Conservation (phyloP, 1,284 basidiomycete species). For the Trametes hirsuta region DNA sequence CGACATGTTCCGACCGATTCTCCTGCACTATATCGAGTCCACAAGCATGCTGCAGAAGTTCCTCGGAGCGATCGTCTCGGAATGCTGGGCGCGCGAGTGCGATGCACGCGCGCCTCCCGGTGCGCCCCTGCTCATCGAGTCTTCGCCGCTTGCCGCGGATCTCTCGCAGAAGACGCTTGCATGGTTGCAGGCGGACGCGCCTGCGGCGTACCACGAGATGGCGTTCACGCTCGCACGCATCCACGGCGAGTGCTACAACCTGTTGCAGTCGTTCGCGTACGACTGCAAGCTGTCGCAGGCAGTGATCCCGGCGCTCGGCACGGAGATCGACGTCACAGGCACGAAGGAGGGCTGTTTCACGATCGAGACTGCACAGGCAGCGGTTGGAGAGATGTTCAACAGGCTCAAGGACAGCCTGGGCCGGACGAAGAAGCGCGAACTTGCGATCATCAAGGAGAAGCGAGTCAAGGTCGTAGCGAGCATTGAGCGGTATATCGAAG, state of each 20-base stretch:
- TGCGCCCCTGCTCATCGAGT: conserved; percentile 50
- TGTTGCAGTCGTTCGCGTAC: conserved; percentile 79
- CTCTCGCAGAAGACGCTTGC: conserved; percentile 68
- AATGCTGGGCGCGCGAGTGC: conserved; percentile 89
- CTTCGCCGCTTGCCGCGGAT: conserved; percentile 64
- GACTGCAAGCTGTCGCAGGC: conserved; percentile 87
- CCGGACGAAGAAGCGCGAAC: conserved; percentile 77
- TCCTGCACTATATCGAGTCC: conserved; percentile 83
- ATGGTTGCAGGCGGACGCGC: conserved; percentile 77
- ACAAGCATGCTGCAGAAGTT: conserved; percentile 92
- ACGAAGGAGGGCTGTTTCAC: conserved; percentile 74
- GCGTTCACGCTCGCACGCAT: conserved; percentile 80
- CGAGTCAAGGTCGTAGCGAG: conserved; percentile 72
- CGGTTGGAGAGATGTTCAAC: conserved; percentile 74
- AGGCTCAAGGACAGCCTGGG: conserved; percentile 76
- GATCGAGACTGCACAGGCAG: conserved; percentile 76
- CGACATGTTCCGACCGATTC: conserved; percentile 68
- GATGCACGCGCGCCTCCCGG: conserved; percentile 37
- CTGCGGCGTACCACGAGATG: conserved; percentile 92
- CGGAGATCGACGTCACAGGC: conserved; percentile 77
- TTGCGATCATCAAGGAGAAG: conserved; percentile 80
- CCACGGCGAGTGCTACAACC: conserved; percentile 78
- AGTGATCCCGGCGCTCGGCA: conserved; percentile 80
- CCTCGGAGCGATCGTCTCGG: conserved; percentile 81
- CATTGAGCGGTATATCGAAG: conserved; percentile 82